These are phyloP conservation scores for Tylopilus sp. DNA, from an alignment of 1,284 basidiomycete genomes.

Conservation along the genomic window DNA sequence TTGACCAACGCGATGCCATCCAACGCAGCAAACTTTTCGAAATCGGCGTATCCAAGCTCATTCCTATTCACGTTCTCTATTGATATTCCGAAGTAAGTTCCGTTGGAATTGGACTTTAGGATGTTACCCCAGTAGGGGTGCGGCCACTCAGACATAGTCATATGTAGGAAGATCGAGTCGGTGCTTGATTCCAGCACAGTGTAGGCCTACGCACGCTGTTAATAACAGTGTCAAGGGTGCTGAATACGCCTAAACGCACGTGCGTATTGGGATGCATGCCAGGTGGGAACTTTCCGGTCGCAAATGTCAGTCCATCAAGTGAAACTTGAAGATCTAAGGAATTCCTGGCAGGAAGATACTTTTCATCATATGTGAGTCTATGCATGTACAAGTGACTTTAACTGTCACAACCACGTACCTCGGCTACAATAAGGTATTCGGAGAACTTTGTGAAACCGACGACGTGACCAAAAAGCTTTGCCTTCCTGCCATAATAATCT, in stretches of 20 bases:
- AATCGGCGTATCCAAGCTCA: constrained; percentile 86
- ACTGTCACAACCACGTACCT: constrained; percentile 56
- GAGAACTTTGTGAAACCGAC: constrained; percentile 97
- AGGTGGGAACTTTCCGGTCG: constrained; percentile 86
- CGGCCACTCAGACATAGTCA: constrained; percentile 81
- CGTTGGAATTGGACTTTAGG: constrained; percentile 97
- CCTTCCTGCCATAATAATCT: constrained; percentile 71
- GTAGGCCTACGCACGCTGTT: constrained; percentile 58
- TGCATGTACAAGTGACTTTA: background rate
- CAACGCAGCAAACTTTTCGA: constrained; percentile 95
- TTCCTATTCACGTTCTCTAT: constrained; percentile 90
- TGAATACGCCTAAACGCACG: constrained; percentile 41
- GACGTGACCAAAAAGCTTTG: constrained; percentile 79
- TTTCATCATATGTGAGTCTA: constrained; percentile 6
- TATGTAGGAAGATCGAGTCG: constrained; percentile 89
- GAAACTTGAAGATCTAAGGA: constrained; percentile 87
- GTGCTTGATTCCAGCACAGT: constrained; percentile 95
- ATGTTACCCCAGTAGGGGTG: constrained; percentile 86
- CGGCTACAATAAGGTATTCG: constrained; percentile 91
- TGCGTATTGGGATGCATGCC: constrained; percentile 86
- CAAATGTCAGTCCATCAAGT: constrained; percentile 82
- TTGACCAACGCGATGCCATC: constrained; percentile 96
- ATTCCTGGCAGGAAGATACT: constrained; percentile 59
- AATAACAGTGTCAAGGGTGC: background rate
- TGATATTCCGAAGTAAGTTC: constrained; percentile 91